Evolutionary conservation across 495 filamentous ascomycete genomes (phyloP).

Genomic region (Symbiotaphrina buchneri): DNA sequence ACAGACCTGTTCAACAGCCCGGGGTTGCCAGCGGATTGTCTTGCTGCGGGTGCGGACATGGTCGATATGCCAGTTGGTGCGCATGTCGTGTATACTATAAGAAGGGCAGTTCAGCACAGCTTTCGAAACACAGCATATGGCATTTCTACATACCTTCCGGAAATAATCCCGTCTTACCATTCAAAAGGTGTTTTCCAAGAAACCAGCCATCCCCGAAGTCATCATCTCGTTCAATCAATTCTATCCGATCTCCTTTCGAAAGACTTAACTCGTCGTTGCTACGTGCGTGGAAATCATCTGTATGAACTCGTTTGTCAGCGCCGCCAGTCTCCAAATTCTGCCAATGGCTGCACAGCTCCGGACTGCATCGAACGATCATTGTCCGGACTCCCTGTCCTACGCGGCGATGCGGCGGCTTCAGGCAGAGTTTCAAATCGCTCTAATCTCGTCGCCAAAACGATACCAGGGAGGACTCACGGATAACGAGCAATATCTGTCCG

Average conservation of each 20-base stretch:
- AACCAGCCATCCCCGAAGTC: constrained; percentile 98
- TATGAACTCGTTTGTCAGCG: constrained; percentile 2
- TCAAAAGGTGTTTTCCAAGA: constrained; percentile 57
- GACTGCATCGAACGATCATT: not conserved
- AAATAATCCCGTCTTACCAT: constrained; percentile 62
- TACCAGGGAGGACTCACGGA: constrained; percentile 36
- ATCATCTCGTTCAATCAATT: constrained; percentile 85
- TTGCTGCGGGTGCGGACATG: too few relatives aligned
- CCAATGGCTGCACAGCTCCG: constrained; percentile 4
- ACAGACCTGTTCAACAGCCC: too few relatives aligned
- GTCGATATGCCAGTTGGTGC: too few relatives aligned
- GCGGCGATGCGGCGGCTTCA: too few relatives aligned
- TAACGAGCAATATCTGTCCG: constrained; percentile 50
- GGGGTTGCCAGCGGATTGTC: too few relatives aligned
- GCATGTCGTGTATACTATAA: too few relatives aligned
- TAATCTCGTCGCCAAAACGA: constrained; percentile 5
- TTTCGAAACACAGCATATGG: too few relatives aligned
- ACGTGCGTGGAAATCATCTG: constrained; percentile 69
- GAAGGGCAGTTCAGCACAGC: too few relatives aligned
- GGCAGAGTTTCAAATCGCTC: too few relatives aligned
- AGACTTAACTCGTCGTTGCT: constrained; percentile 85
- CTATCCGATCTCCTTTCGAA: constrained; percentile 68
- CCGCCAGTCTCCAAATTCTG: constrained; percentile 4
- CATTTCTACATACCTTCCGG: constrained; percentile 58
- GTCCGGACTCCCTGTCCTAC: constrained; percentile 3